phyloP scores from a whole-genome alignment of 2,329 filamentous ascomycete species.

The Sarocladium kiliense region DNA sequence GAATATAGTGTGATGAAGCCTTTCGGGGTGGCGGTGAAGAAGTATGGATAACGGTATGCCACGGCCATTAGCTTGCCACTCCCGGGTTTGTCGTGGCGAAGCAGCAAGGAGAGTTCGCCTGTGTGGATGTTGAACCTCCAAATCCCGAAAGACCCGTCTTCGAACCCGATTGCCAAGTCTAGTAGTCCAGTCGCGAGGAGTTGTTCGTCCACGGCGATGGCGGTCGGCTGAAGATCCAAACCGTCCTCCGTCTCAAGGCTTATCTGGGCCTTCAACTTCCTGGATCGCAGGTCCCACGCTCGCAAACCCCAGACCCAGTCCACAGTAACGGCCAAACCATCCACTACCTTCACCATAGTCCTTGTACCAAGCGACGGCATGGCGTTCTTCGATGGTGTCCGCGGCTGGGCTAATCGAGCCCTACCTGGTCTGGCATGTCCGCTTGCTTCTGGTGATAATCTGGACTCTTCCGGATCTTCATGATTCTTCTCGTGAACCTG shows the following conservation, averaged over 20 bases:
- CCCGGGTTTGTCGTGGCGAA: constrained; percentile 56
- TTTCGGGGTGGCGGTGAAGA: constrained; percentile 71
- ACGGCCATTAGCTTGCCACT: constrained; percentile 65
- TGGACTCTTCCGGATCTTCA: neutral
- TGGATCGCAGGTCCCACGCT: constrained; percentile 70
- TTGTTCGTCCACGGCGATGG: constrained; percentile 60
- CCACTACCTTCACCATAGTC: constrained; percentile 73
- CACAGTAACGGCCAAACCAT: constrained; percentile 73
- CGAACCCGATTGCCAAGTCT: constrained; percentile 64
- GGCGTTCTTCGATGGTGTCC: constrained; percentile 7
- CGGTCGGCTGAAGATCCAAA: constrained; percentile 44
- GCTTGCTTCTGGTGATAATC: neutral
- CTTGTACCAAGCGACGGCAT: constrained; percentile 22
- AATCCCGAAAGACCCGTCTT: constrained; percentile 65
- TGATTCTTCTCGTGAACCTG: constrained; percentile 37
- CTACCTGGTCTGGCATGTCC: neutral
- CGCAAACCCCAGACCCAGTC: constrained; percentile 66
- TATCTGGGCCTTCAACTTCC: constrained; percentile 50
- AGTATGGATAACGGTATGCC: constrained; percentile 68
- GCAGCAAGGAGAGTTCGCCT: constrained; percentile 41
- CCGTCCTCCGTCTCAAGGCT: constrained; percentile 23
- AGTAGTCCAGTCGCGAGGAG: constrained; percentile 37
- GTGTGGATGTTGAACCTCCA: constrained; percentile 53
- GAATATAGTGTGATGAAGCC: constrained; percentile 74
- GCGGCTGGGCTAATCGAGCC: constrained; percentile 9